These are phyloP conservation scores for Lycium barbarum DNA, from an alignment of 257 asterid species.

Conservation along the genomic window DNA sequence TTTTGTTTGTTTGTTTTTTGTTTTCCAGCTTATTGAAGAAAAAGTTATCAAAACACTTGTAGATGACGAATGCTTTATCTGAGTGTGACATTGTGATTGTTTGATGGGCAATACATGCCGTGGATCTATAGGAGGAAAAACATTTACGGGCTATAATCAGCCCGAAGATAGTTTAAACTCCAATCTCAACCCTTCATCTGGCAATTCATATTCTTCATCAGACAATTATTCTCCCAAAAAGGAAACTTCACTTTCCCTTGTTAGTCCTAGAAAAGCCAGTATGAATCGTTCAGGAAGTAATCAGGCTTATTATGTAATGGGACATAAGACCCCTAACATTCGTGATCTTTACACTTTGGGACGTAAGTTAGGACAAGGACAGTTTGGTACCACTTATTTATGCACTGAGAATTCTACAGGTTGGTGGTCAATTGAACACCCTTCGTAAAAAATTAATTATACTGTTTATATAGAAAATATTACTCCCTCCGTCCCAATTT, in stretches of 20 bases:
- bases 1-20: no score
- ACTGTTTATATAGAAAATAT: no score
- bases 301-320: conserved; percentile 25
- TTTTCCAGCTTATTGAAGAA: neutral
- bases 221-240: conserved; percentile 5
- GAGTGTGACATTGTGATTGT: neutral
- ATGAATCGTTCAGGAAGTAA: conserved; percentile 10
- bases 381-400: conserved; percentile 33
- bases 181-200: neutral
- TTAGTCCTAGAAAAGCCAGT: neutral
- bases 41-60: neutral
- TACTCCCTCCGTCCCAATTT: no score
- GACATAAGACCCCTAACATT: conserved; percentile 10
- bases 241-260: neutral
- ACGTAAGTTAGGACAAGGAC: conserved; percentile 32
- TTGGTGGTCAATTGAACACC: no score
- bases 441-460: no score
- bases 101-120: conserved; percentile 33
- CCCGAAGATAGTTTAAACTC: conserved; percentile 28
- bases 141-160: neutral
- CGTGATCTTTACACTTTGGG: conserved; percentile 28
- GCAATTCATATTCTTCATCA: neutral
- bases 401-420: conserved; percentile 6
- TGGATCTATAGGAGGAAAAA: conserved; percentile 30
- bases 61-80: neutral